Evolutionary conservation across 495 filamentous ascomycete genomes (phyloP).

Genomic region (Mycothermus thermophilus): DNA sequence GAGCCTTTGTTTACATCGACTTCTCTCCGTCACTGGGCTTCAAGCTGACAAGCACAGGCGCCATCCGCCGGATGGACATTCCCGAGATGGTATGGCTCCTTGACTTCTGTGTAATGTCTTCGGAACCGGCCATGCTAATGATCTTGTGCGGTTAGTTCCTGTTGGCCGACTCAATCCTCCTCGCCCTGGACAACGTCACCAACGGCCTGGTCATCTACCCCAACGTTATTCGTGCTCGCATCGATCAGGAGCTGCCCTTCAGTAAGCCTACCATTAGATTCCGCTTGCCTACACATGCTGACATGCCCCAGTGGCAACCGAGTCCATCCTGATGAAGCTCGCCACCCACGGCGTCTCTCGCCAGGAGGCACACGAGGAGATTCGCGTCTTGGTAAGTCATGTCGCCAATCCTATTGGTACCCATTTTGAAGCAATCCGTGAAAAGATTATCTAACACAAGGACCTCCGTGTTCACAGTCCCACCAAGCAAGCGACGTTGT

Average conservation of each 20-base stretch:
- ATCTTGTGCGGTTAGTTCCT: constrained; percentile 45
- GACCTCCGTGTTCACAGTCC: too few relatives aligned
- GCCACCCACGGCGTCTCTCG: constrained; percentile 59
- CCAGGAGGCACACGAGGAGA: constrained; percentile 87
- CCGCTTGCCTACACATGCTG: too few relatives aligned
- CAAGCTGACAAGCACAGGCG: constrained; percentile 6
- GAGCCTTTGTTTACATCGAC: background rate
- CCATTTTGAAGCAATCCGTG: background rate
- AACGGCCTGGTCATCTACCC: constrained; percentile 80
- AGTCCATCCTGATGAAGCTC: constrained; percentile 79
- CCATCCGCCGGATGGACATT: constrained; percentile 38
- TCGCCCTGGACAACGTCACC: constrained; percentile 70
- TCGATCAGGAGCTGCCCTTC: constrained; percentile 76
- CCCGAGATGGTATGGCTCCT: constrained; percentile 49
- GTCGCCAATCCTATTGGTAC: background rate
- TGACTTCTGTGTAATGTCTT: too few relatives aligned
- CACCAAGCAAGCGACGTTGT: constrained; percentile 71
- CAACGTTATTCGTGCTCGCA: constrained; percentile 50
- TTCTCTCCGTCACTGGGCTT: background rate
- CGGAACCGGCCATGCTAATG: constrained; percentile 8
- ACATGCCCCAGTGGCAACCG: constrained; percentile 64
- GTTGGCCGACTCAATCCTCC: constrained; percentile 65
- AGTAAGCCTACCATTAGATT: too few relatives aligned
- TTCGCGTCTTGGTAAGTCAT: constrained; percentile 50
- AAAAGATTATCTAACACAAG: background rate